phyloP scores from a whole-genome alignment of 192 early-diverging fungal genomes.

The Bifiguratus adelaidae region DNA sequence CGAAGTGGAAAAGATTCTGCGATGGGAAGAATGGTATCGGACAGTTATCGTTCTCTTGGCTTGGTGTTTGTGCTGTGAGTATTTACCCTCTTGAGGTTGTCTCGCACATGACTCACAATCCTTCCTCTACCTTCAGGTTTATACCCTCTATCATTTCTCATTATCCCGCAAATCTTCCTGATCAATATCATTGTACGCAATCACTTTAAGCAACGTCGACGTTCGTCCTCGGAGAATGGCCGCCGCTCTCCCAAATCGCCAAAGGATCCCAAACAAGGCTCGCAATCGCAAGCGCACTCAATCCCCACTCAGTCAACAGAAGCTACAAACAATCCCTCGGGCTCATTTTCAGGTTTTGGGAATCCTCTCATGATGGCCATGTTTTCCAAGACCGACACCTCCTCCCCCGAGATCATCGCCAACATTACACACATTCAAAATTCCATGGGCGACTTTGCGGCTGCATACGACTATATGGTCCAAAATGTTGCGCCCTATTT shows the following conservation, averaged over 20 bases:
- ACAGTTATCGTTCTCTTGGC: slow-evolving; percentile 38
- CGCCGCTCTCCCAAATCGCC: neutral
- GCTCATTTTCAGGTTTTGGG: no score
- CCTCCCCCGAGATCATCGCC: slow-evolving; percentile 48
- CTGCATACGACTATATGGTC: slow-evolving; percentile 43
- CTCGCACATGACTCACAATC: neutral
- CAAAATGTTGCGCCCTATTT: no score
- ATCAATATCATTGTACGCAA: slow-evolving; percentile 36
- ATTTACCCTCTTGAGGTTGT: neutral
- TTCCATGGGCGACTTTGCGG: slow-evolving; percentile 53
- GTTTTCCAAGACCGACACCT: slow-evolving; percentile 10
- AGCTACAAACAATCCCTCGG: neutral
- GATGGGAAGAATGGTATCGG: slow-evolving; percentile 60
- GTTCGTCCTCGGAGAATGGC: neutral
- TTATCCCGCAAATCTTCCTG: slow-evolving; percentile 39
- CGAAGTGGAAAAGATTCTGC: slow-evolving; percentile 42
- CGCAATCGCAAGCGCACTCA: neutral
- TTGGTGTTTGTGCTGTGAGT: slow-evolving; percentile 43
- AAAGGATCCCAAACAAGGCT: no score
- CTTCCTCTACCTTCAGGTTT: slow-evolving; percentile 32
- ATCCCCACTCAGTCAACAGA: neutral
- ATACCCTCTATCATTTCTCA: slow-evolving; percentile 40
- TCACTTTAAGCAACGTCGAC: slow-evolving; percentile 30
- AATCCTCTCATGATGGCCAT: slow-evolving; percentile 2
- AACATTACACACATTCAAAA: slow-evolving; percentile 72